Evolutionary conservation across 1,284 basidiomycete species (phyloP).

Genomic region (Pyrrhoderma noxium): DNA sequence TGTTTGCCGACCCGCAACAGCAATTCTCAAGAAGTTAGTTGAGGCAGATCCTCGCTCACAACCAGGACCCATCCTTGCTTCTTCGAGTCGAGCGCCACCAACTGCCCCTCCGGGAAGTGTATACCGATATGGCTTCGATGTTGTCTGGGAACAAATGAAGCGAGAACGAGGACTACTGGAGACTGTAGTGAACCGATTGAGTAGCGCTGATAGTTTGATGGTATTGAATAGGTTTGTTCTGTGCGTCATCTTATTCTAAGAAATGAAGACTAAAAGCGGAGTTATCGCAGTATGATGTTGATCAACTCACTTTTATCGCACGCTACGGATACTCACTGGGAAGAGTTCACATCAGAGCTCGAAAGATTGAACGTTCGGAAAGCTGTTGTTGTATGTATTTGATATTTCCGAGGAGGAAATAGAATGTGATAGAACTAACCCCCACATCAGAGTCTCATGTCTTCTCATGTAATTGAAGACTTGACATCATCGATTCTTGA

Average conservation of each 20-base stretch:
- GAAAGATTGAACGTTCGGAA: slow-evolving; percentile 77
- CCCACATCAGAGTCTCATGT: slow-evolving; percentile 70
- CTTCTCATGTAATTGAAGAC: slow-evolving; percentile 79
- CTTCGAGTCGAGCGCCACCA: slow-evolving; percentile 53
- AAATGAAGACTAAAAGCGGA: slow-evolving; percentile 9
- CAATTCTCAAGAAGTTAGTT: slow-evolving; percentile 83
- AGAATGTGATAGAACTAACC: slow-evolving; percentile 7
- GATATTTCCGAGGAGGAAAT: slow-evolving; percentile 2
- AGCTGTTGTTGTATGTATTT: slow-evolving; percentile 69
- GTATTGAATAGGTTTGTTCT: slow-evolving; percentile 67
- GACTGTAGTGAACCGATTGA: slow-evolving; percentile 72
- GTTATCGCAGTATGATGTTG: slow-evolving; percentile 63
- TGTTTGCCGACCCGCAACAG: slow-evolving; percentile 93
- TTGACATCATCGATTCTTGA: slow-evolving; percentile 82
- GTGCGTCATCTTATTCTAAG: not conserved
- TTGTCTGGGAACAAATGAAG: slow-evolving; percentile 78
- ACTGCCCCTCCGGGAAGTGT: slow-evolving; percentile 53
- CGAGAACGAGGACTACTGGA: slow-evolving; percentile 59
- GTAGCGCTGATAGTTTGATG: slow-evolving; percentile 79
- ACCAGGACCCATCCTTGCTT: slow-evolving; percentile 46
- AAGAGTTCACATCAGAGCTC: slow-evolving; percentile 69
- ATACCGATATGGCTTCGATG: slow-evolving; percentile 75
- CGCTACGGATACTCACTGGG: slow-evolving; percentile 70
- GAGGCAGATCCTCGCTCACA: slow-evolving; percentile 68
- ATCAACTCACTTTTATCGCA: slow-evolving; percentile 83